Conservation (phyloP, 2,329 filamentous ascomycete genomes). For the Onygenales sp. region DNA sequence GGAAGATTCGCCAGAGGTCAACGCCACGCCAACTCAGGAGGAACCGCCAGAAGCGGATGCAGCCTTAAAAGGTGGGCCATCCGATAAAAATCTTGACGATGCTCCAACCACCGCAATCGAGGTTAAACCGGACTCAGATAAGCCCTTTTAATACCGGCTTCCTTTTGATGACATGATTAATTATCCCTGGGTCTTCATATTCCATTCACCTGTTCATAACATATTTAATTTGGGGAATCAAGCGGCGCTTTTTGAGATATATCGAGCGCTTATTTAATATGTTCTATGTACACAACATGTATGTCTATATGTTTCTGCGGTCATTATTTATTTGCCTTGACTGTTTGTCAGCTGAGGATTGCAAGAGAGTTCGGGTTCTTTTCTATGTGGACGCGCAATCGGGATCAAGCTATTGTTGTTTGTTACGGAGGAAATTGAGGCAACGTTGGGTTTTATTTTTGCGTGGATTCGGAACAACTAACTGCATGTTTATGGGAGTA, state of each 20-base stretch:
- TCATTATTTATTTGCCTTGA: neutral
- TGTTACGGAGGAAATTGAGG: neutral
- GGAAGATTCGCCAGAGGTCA: neutral
- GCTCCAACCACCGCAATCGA: slow-evolving; percentile 2
- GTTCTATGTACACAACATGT: neutral
- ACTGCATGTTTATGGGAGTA: neutral
- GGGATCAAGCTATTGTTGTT: neutral
- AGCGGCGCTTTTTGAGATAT: neutral
- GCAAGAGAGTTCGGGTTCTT: neutral
- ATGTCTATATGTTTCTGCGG: neutral
- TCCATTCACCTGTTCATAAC: neutral
- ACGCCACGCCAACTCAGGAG: neutral
- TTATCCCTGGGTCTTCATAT: neutral
- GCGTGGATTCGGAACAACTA: neutral
- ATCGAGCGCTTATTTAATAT: neutral
- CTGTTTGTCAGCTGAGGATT: neutral
- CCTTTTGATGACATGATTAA: neutral
- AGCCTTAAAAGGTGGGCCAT: neutral
- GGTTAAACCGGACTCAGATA: slow-evolving; percentile 1
- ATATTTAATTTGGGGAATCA: neutral
- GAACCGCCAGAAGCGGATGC: neutral
- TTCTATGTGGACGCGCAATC: neutral
- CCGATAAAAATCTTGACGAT: neutral
- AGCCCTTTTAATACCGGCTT: neutral
- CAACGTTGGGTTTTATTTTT: neutral